Percentiles rank a stretch among this genome's conserved stretches.
These are phyloP conservation scores for Pseudogymnoascus sp. DNA, from an alignment of 2,329 filamentous ascomycete species.

Conservation along the genomic window DNA sequence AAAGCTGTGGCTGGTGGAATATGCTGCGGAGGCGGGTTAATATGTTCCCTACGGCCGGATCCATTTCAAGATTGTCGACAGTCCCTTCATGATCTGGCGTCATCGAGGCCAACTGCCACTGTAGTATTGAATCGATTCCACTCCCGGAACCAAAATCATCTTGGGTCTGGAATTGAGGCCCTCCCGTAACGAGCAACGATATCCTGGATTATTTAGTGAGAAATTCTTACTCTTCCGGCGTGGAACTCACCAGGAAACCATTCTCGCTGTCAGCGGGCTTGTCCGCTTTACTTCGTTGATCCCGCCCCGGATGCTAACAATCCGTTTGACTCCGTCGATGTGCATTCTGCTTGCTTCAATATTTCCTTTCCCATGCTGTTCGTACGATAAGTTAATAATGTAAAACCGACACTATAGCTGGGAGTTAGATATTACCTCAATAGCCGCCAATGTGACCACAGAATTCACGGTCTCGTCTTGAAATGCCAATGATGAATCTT, in stretches of 20 bases:
- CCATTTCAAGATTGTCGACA: conserved; percentile 29
- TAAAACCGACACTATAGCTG: background rate
- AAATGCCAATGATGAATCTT: conserved; percentile 38
- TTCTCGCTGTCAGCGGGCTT: conserved; percentile 45
- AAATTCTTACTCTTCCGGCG: background rate
- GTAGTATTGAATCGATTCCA: conserved; percentile 41
- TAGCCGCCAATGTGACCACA: conserved; percentile 50
- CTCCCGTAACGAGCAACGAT: conserved; percentile 46
- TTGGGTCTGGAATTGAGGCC: conserved; percentile 46
- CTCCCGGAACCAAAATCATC: conserved; percentile 41
- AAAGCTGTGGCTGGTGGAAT: conserved; percentile 30
- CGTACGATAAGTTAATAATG: conserved; percentile 9
- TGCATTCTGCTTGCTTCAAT: conserved; percentile 38
- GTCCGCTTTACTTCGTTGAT: conserved; percentile 40
- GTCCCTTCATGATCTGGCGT: conserved; percentile 20
- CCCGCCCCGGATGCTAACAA: conserved; percentile 44
- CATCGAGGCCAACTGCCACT: conserved; percentile 35
- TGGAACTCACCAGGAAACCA: background rate
- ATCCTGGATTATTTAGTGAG: conserved; percentile 36
- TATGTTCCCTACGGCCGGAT: conserved; percentile 14
- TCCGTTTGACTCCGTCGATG: conserved; percentile 41
- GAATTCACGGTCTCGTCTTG: conserved; percentile 50
- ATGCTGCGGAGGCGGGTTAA: conserved; percentile 23
- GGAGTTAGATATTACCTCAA: conserved; percentile 38
- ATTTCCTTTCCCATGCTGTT: conserved; percentile 47